Conservation (phyloP, 306 rosid genomes). For the Casuarina cunninghamiana region DNA sequence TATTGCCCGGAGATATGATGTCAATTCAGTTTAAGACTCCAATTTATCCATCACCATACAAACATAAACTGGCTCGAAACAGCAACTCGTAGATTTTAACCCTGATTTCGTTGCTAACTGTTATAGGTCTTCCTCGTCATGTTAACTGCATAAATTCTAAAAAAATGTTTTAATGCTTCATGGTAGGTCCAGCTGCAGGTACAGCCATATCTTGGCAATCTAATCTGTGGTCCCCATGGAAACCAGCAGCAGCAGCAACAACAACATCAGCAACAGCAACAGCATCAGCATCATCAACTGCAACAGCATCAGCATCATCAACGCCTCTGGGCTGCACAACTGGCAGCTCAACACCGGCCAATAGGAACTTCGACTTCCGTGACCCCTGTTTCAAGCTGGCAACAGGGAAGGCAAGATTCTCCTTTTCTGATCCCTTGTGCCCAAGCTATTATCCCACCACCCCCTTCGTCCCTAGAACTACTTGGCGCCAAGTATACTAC, state of each 20-base stretch:
- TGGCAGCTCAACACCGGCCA: conserved; percentile 44
- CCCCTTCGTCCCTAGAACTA: conserved; percentile 38
- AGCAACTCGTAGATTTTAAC: background rate
- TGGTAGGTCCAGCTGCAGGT: conserved; percentile 50
- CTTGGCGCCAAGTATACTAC: conserved; percentile 42
- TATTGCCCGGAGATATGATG: background rate
- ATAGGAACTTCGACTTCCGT: conserved; percentile 27
- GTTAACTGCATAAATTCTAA: background rate
- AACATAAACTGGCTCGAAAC: background rate
- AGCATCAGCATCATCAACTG: conserved; percentile 22
- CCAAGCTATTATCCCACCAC: conserved; percentile 36
- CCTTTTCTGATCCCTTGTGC: conserved; percentile 20
- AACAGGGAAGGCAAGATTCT: conserved; percentile 45
- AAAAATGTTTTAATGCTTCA: conserved; percentile 23
- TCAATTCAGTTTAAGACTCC: background rate
- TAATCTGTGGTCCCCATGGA: conserved; percentile 35
- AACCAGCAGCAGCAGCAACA: background rate
- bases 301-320: conserved; percentile 33
- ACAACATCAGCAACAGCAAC: background rate
- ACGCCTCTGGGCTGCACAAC: conserved; percentile 49
- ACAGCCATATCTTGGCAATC: conserved; percentile 45
- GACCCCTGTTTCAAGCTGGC: conserved; percentile 52
- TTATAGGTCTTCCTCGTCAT: background rate
- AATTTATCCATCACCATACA: background rate
- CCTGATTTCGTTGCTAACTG: background rate